phyloP scores from a whole-genome alignment of 805 yeast genomes.

The Candida palmyrensis region DNA sequence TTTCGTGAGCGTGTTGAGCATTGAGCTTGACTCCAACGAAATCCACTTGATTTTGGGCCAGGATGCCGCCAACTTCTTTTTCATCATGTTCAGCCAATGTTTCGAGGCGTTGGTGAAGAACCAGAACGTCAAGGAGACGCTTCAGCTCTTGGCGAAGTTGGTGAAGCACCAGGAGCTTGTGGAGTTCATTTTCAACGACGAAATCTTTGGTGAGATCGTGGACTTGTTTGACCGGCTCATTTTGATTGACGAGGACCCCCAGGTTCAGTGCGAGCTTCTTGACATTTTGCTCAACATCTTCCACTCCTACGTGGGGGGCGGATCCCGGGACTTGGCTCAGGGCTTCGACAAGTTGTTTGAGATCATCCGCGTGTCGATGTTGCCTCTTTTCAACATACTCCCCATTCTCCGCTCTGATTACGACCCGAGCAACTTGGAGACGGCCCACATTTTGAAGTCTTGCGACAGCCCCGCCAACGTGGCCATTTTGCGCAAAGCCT shows the following conservation, averaged over 20 bases:
- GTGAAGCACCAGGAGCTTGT: slow-evolving; percentile 51
- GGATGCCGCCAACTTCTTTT: slow-evolving; percentile 63
- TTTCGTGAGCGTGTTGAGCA: slow-evolving; percentile 69
- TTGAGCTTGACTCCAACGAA: slow-evolving; percentile 39
- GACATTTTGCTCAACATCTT: slow-evolving; percentile 28
- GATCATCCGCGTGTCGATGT: slow-evolving; percentile 61
- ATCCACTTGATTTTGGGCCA: slow-evolving; percentile 46
- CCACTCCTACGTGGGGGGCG: slow-evolving; percentile 21
- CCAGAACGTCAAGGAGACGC: slow-evolving; percentile 44
- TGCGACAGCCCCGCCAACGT: slow-evolving; percentile 35
- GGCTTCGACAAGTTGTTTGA: slow-evolving; percentile 82
- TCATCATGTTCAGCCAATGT: slow-evolving; percentile 79
- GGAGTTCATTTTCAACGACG: slow-evolving; percentile 56
- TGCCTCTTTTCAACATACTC: slow-evolving; percentile 53
- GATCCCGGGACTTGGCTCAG: slow-evolving; percentile 34
- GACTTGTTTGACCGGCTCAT: slow-evolving; percentile 72
- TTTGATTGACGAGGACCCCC: slow-evolving; percentile 55
- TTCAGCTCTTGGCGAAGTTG: slow-evolving; percentile 44
- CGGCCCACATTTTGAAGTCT: slow-evolving; percentile 21
- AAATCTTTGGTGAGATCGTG: slow-evolving; percentile 67
- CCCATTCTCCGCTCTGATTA: slow-evolving; percentile 54
- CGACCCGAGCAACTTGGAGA: slow-evolving; percentile 21
- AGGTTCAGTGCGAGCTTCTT: slow-evolving; percentile 51
- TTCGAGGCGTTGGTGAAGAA: slow-evolving; percentile 60
- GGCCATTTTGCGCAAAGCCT: slow-evolving; percentile 42